Evolutionary conservation across 441 rosid genomes (phyloP).

Genomic region (Mallotus japonicus): DNA sequence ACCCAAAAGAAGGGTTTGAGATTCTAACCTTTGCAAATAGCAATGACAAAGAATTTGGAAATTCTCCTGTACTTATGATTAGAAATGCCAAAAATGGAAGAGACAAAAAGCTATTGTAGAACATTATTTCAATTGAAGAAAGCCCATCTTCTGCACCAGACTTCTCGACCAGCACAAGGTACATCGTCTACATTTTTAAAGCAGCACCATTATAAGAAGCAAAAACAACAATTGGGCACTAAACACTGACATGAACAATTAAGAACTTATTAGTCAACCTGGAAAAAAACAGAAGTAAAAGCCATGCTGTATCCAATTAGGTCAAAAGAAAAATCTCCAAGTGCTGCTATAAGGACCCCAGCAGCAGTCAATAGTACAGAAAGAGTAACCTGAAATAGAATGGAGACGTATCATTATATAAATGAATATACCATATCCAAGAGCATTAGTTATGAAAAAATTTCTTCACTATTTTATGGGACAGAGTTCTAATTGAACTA

Average conservation of each 20-base stretch:
- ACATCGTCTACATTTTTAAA: slow-evolving; percentile 75
- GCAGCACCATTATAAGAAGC: slow-evolving; percentile 13
- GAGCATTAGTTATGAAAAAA: not conserved
- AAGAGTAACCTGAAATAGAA: slow-evolving; percentile 63
- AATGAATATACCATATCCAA: not conserved
- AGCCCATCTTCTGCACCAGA: slow-evolving; percentile 97
- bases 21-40: slow-evolving; percentile 80
- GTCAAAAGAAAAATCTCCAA: slow-evolving; percentile 94
- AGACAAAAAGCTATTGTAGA: slow-evolving; percentile 89
- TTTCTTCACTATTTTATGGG: not conserved
- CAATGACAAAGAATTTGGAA: slow-evolving; percentile 70
- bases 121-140: slow-evolving; percentile 90
- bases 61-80: slow-evolving; percentile 78
- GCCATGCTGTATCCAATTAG: slow-evolving; percentile 87
- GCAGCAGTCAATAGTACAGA: slow-evolving; percentile 82
- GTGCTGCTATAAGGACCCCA: slow-evolving; percentile 83
- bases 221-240: not conserved
- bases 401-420: slow-evolving; percentile 1
- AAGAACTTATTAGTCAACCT: slow-evolving; percentile 45
- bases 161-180: slow-evolving; percentile 92
- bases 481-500: not conserved
- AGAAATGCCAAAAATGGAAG: slow-evolving; percentile 79
- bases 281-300: slow-evolving; percentile 86
- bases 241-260: slow-evolving; percentile 4
- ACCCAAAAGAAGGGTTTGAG: slow-evolving; percentile 9